phyloP scores from a whole-genome alignment of 805 yeast species.

The Candida ovalis region DNA sequence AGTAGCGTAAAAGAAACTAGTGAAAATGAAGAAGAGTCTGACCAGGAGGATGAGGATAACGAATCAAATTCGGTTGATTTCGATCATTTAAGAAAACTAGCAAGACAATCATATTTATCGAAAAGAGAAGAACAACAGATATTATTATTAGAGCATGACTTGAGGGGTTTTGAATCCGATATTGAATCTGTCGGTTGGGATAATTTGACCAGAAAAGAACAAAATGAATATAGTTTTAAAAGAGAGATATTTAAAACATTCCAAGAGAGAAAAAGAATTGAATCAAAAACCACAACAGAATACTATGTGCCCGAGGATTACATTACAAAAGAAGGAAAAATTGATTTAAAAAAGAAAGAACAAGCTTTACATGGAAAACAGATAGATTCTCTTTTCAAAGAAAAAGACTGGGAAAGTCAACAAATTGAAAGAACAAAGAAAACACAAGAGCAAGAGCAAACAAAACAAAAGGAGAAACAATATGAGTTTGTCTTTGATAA shows the following conservation, averaged over 20 bases:
- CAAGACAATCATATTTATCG: slow-evolving; percentile 46
- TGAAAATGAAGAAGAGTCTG: slow-evolving; percentile 3
- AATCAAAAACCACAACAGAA: slow-evolving; percentile 18
- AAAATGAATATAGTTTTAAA: slow-evolving; percentile 47
- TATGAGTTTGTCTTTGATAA: slow-evolving; percentile 79
- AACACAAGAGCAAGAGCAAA: slow-evolving; percentile 1
- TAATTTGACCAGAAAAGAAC: slow-evolving; percentile 44
- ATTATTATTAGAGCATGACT: slow-evolving; percentile 41
- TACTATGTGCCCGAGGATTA: slow-evolving; percentile 58
- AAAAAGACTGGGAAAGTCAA: slow-evolving; percentile 47
- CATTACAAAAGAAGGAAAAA: slow-evolving; percentile 45
- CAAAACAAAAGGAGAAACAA: slow-evolving; percentile 28
- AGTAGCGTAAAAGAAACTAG: neutral
- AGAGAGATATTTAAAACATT: slow-evolving; percentile 45
- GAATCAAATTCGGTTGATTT: slow-evolving; percentile 12
- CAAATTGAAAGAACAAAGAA: slow-evolving; percentile 37
- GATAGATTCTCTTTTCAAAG: slow-evolving; percentile 18
- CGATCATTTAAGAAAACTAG: slow-evolving; percentile 37
- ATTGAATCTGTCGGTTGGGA: slow-evolving; percentile 52
- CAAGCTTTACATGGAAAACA: slow-evolving; percentile 39
- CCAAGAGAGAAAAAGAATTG: slow-evolving; percentile 35
- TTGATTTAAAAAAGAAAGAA: slow-evolving; percentile 53
- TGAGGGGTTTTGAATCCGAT: slow-evolving; percentile 46
- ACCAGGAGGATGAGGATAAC: slow-evolving; percentile 8
- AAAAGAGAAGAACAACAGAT: slow-evolving; percentile 47